Base-by-base conservation (phyloP, 768 basidiomycete genomes). In the Lactarius sanguifluus region DNA sequence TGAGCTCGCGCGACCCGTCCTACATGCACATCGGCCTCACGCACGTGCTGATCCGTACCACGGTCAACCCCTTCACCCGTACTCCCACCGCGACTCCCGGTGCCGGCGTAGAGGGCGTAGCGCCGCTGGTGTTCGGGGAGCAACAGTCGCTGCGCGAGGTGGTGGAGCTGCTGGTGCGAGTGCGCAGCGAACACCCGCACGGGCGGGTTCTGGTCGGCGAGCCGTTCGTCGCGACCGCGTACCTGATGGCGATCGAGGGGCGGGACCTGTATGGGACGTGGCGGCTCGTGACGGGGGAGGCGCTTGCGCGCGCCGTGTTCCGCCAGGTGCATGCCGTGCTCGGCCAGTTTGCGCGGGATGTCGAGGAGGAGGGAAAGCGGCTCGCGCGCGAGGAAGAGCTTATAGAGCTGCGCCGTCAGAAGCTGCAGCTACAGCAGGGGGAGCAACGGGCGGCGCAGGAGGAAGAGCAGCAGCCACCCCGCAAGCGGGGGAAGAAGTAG, bases 201-300 rank as follows among this genome's bases (percentile, higher is more conserved):
- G 56, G 55, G 2, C 28, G 45, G 2, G 32, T 66, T 0, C 36
- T 66, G 16, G 30, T 61, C 18, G 60, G 60, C 15, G 65, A 66
- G 36, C 65, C 65, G 36, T 66, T 20, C 41, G 64, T 65, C n/a
- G 64, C 59, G 13, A 36, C 41, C 5, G 65, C 65, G 32, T 61
- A 65, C 12, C 10, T 66, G 28, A 61, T 61, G 55, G 55, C 59
- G 5, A 57, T 61, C 5, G 65, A 65, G 43, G 38, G 28, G 9
- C 54, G 55, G 3, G 65, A 61, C 6, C 34, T 65, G 55, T 12
- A 23, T 7, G 25, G 34, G 2, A 50, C 65, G 18, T 65, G 59
- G 65, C 41, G 65, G 0, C 59, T 65, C 54, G 59, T 65, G 9
- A 57, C 65, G 25, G 65, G 65, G 16, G 60, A 61, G 45, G 12